A percentile compares a stretch with the other conserved stretches of the same genome.
phyloP scores from a whole-genome alignment of 2,329 filamentous ascomycete species.

The Phialophora verrucosa region DNA sequence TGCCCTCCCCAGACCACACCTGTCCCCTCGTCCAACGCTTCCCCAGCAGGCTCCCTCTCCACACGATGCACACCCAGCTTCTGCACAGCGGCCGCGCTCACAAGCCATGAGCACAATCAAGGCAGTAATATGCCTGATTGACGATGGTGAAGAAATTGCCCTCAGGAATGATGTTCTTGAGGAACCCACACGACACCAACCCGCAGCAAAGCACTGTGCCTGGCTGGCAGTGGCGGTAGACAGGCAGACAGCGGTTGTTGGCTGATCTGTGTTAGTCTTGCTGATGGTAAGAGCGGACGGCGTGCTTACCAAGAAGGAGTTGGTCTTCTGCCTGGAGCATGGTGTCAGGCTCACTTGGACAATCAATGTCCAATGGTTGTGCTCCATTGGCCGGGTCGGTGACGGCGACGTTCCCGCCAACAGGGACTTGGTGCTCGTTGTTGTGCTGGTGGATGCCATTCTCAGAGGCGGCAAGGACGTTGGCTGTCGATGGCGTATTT shows the following conservation, averaged over 20 bases:
- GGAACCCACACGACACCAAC: constrained; percentile 16
- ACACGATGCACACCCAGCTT: background rate
- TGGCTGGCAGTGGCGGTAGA: constrained; percentile 17
- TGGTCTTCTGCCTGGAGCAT: background rate
- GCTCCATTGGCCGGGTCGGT: background rate
- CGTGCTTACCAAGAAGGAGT: constrained; percentile 20
- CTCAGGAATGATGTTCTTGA: constrained; percentile 23
- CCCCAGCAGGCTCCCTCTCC: background rate
- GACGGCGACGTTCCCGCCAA: background rate
- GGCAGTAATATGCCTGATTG: background rate
- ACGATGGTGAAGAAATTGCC: constrained; percentile 19
- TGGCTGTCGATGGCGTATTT: background rate
- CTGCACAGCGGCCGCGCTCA: constrained; percentile 20
- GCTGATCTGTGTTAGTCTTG: constrained; percentile 4
- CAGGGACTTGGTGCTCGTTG: background rate
- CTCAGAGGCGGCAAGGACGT: background rate
- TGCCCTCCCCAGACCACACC: background rate
- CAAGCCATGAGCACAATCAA: background rate
- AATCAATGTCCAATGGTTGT: constrained; percentile 1
- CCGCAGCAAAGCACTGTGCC: constrained; percentile 20
- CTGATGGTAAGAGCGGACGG: background rate
- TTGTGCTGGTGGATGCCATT: background rate
- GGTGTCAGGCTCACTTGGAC: constrained; percentile 1
- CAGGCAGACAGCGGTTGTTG: constrained; percentile 10
- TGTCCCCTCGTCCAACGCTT: background rate